Evolutionary conservation across 345 rosid genomes (phyloP).

Genomic region (Melastoma malabathricum): DNA sequence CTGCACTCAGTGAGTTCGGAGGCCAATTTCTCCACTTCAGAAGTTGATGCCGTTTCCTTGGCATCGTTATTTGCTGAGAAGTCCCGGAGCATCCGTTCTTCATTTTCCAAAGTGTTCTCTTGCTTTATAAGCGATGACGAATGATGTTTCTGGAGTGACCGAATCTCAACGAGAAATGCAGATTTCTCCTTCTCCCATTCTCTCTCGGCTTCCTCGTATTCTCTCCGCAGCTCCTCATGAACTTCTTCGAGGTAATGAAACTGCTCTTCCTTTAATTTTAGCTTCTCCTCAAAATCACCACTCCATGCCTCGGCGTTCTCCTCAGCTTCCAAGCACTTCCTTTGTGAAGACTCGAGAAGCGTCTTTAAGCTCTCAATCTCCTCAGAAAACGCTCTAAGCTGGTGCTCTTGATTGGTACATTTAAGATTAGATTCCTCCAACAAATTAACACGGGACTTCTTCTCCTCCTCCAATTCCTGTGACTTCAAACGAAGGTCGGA

Average conservation of each 20-base stretch:
- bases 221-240: conserved; percentile 42
- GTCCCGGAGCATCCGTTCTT: conserved; percentile 50
- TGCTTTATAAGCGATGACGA: conserved; percentile 46
- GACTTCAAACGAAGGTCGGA: conserved; percentile 27
- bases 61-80: conserved; percentile 43
- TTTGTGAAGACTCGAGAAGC: conserved; percentile 29
- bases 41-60: conserved; percentile 69
- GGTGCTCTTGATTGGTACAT: conserved; percentile 46
- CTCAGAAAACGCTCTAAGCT: conserved; percentile 32
- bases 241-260: conserved; percentile 71
- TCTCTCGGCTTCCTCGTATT: conserved; percentile 28
- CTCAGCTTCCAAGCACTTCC: conserved; percentile 40
- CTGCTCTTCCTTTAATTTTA: conserved; percentile 93
- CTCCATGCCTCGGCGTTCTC: conserved; percentile 27
- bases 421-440: conserved; percentile 58
- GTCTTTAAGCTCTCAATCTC: conserved; percentile 61
- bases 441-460: conserved; percentile 22
- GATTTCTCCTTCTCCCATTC: conserved; percentile 51
- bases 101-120: conserved; percentile 39
- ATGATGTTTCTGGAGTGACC: conserved; percentile 52
- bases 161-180: conserved; percentile 43
- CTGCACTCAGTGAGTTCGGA: conserved; percentile 25
- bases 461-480: conserved; percentile 41
- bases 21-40: conserved; percentile 32
- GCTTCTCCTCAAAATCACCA: conserved; percentile 60